These are phyloP conservation scores for Tolypocladium paradoxum DNA, from an alignment of 2,329 filamentous ascomycete species.

Conservation along the genomic window DNA sequence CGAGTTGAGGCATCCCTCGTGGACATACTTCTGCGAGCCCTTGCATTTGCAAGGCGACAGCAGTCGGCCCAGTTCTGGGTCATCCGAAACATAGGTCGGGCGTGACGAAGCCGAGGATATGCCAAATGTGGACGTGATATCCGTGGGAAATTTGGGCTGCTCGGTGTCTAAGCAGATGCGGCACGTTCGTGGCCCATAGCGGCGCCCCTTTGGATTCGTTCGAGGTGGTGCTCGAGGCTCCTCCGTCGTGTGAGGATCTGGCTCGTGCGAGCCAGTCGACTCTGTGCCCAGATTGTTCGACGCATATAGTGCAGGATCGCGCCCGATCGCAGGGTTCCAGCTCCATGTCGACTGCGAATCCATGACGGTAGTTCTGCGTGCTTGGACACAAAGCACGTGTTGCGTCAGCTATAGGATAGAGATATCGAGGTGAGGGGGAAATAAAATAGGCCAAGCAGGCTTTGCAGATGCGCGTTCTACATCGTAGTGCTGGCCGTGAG, in stretches of 20 bases:
- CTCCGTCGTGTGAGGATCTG: background rate
- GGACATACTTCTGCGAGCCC: conserved; percentile 86
- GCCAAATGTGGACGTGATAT: conserved; percentile 19
- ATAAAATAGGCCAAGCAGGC: conserved; percentile 8
- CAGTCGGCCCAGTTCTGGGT: conserved; percentile 62
- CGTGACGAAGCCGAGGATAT: conserved; percentile 21
- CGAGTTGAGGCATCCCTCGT: conserved; percentile 75
- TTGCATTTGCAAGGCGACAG: conserved; percentile 89
- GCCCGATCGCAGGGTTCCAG: conserved; percentile 6
- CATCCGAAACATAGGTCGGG: conserved; percentile 59
- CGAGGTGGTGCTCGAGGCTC: conserved; percentile 5
- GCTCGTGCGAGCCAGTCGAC: background rate
- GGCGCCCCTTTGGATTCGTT: conserved; percentile 14
- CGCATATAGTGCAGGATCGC: conserved; percentile 2
- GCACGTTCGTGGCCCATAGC: conserved; percentile 66
- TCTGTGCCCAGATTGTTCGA: background rate
- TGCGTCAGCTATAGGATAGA: background rate
- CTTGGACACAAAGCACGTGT: conserved; percentile 1
- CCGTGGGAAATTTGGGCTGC: conserved; percentile 34
- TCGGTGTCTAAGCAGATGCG: conserved; percentile 77
- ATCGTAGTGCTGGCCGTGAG: background rate
- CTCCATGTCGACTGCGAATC: conserved; percentile 15
- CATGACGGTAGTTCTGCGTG: conserved; percentile 8
- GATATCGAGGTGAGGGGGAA: conserved; percentile 1
- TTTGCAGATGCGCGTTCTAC: background rate